These are phyloP conservation scores for Chenopodium album DNA, from an alignment of 148 eudicot species.

Conservation along the genomic window DNA sequence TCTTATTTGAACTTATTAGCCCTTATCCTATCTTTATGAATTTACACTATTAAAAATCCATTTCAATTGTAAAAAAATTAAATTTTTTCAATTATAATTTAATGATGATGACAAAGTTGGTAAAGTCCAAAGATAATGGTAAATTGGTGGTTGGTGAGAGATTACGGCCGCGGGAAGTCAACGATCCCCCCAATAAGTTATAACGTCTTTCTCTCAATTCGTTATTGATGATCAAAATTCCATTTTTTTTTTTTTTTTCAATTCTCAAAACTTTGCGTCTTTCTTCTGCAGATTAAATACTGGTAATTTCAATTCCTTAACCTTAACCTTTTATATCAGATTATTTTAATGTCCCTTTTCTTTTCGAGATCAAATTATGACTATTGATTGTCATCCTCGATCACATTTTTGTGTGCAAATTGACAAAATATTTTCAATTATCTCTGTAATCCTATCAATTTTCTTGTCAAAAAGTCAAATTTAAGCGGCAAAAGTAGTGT, in stretches of 20 bases:
- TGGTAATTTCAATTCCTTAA: neutral
- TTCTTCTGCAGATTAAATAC: neutral
- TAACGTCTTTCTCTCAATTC: neutral
- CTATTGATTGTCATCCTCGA: neutral
- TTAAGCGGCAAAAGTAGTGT: no score
- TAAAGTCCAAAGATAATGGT: no score
- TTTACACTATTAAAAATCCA: no score
- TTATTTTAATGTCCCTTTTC: neutral
- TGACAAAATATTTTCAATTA: neutral
- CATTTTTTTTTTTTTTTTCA: neutral
- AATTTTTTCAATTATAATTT: no score
- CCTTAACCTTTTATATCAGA: neutral
- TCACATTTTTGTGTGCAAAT: neutral
- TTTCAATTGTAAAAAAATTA: no score
- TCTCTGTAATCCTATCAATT: no score
- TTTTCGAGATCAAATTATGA: neutral
- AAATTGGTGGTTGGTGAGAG: neutral
- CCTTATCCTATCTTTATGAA: no score
- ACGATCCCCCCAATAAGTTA: neutral
- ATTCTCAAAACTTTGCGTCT: neutral
- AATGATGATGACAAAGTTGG: no score
- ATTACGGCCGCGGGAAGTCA: neutral
- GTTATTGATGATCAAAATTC: neutral
- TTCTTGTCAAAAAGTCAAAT: no score
- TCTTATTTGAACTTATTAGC: no score